phyloP scores from a whole-genome alignment of 2,329 filamentous ascomycete species.

The Penicillium brasilianum region DNA sequence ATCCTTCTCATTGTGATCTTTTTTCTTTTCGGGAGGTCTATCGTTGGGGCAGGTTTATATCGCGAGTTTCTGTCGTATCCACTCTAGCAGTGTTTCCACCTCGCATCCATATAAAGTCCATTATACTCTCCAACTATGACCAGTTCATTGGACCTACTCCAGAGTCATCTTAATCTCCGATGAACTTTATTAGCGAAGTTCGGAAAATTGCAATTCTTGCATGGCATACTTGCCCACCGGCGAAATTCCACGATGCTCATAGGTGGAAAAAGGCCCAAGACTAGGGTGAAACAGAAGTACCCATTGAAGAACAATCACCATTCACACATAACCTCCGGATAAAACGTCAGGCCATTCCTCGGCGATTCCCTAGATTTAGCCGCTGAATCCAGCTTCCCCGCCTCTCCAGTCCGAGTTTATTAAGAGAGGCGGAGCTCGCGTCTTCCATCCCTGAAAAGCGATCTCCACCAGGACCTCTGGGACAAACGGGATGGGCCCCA shows the following conservation, averaged over 20 bases:
- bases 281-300: not conserved
- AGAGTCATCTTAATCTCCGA: not conserved
- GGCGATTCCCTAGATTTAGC: slow-evolving; percentile 15
- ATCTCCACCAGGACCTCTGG: slow-evolving; percentile 3
- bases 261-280: slow-evolving; percentile 22
- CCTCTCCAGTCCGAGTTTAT: not conserved
- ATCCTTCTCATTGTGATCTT: slow-evolving; percentile 9
- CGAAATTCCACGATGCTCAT: slow-evolving; percentile 6
- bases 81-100: not conserved
- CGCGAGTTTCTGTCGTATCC: not conserved
- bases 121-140: not conserved
- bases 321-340: not conserved
- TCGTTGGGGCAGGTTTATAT: slow-evolving; percentile 1
- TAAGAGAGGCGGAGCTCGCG: not conserved
- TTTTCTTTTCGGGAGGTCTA: not conserved
- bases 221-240: not conserved
- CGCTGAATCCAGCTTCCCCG: not conserved
- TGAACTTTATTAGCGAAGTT: not conserved
- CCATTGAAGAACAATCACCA: not conserved
- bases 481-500: not conserved
- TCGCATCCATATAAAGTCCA: slow-evolving; percentile 9
- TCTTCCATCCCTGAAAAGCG: not conserved
- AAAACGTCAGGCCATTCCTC: not conserved
- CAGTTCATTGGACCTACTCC: not conserved
- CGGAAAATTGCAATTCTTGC: slow-evolving; percentile 4